Conservation (phyloP, 2,329 filamentous ascomycete species). For the Cryphonectria carpinicola region DNA sequence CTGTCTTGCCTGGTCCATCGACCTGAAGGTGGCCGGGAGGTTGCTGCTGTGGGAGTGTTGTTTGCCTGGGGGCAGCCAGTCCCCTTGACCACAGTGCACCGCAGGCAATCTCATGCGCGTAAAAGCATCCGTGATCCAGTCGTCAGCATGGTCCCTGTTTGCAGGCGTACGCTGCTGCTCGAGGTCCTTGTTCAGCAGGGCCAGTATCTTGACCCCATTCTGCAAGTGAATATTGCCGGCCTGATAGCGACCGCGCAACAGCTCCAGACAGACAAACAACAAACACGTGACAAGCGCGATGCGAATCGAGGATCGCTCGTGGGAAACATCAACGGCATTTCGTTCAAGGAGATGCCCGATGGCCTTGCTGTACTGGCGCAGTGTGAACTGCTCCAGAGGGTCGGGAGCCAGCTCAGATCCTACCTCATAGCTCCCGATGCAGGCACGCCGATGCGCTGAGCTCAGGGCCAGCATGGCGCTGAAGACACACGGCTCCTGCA, state of each 20-base stretch:
- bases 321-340: background rate
- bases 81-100: conserved; percentile 36
- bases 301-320: conserved; percentile 35
- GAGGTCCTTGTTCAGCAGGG: conserved; percentile 31
- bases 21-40: conserved; percentile 18
- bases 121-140: conserved; percentile 49
- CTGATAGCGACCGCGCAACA: conserved; percentile 42
- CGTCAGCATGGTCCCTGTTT: conserved; percentile 36
- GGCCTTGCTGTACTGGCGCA: conserved; percentile 44
- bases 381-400: conserved; percentile 32
- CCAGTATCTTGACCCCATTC: conserved; percentile 47
- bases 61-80: background rate
- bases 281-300: conserved; percentile 45
- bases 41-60: background rate
- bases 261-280: conserved; percentile 42
- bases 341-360: conserved; percentile 41
- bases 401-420: conserved; percentile 21
- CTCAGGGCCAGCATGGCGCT: conserved; percentile 46
- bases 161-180: conserved; percentile 10
- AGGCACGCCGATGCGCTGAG: conserved; percentile 37
- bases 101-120: conserved; percentile 36
- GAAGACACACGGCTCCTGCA: conserved; percentile 44
- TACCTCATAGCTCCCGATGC: background rate
- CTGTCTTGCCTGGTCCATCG: background rate
- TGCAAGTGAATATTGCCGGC: conserved; percentile 46